Percentiles rank a stretch among this genome's conserved stretches.
phyloP scores from a whole-genome alignment of 2,329 filamentous ascomycete species.

The Fonsecaea pedrosoi region DNA sequence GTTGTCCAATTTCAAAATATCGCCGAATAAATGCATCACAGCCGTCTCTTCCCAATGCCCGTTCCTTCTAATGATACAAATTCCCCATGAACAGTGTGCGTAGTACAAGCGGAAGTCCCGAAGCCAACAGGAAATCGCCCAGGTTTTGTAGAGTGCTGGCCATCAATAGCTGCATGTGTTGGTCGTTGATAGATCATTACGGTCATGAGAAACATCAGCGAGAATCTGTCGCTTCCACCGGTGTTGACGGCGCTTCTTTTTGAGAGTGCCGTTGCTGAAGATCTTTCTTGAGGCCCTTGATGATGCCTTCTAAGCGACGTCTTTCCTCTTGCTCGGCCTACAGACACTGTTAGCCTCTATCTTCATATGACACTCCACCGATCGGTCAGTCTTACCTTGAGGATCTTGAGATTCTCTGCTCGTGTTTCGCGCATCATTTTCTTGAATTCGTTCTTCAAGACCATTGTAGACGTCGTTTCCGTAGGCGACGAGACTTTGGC shows the following conservation, averaged over 20 bases:
- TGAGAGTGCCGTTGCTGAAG: slow-evolving; percentile 37
- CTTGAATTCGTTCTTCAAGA: slow-evolving; percentile 76
- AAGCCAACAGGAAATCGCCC: neutral
- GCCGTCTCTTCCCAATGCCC: slow-evolving; percentile 8
- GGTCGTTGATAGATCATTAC: slow-evolving; percentile 9
- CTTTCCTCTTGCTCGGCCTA: slow-evolving; percentile 76
- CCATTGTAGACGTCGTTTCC: slow-evolving; percentile 70
- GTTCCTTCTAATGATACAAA: slow-evolving; percentile 18
- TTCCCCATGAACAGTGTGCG: slow-evolving; percentile 16
- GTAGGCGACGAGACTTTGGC: slow-evolving; percentile 52
- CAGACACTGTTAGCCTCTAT: slow-evolving; percentile 22
- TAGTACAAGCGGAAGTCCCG: slow-evolving; percentile 15
- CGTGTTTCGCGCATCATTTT: slow-evolving; percentile 80
- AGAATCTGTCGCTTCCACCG: slow-evolving; percentile 8
- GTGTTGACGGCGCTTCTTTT: slow-evolving; percentile 16
- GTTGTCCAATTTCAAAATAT: slow-evolving; percentile 20
- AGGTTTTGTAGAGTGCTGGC: neutral
- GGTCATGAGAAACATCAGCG: slow-evolving; percentile 23
- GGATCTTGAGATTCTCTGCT: slow-evolving; percentile 67
- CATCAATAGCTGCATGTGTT: slow-evolving; percentile 3
- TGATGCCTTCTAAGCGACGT: slow-evolving; percentile 67
- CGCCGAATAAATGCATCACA: neutral
- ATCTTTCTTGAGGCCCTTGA: slow-evolving; percentile 59
- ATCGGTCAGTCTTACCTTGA: slow-evolving; percentile 62
- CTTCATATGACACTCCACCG: slow-evolving; percentile 1